Evolutionary conservation across 768 basidiomycete genomes (phyloP), one percentile per base, ranked within the genome.

Genomic region (Cystobasidium onofrii): DNA sequence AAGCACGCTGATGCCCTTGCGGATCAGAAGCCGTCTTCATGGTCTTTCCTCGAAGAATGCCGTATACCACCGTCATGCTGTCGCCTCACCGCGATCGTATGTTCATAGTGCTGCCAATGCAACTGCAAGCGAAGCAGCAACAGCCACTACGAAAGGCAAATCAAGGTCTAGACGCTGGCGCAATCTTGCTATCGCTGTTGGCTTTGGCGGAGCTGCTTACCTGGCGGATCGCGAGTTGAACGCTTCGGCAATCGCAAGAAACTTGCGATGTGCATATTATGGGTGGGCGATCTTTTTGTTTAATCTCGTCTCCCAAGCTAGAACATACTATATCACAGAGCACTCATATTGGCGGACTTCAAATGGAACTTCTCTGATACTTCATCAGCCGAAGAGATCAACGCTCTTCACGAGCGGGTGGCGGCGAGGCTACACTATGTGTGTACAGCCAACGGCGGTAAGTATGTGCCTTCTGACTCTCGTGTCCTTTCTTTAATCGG

Each of bases 341-440:
- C 75, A 64, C 62, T 79, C 12, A 46, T 71, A 52, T 34, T 27
- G 29, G 55, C 55, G n/a, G 89, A 91, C 83, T 95, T 93, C 83
- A 96, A 97, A 79, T 80, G 89, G 64, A 93, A 94, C 81, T 96
- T 95, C 77, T 87, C 84, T 10, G 87, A 88, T 0, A 85, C 85
- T 60, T 80, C 81, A 27, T 88, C 88, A 74, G 86, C 86, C 0
- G 86, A 89, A 31, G 81, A 84, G 64, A 93, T 95, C 78, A 89
- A 90, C 6, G 84, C 86, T 31, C 82, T 97, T 1, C 94, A 97
- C 76, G 86, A 90, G 76, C 86, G 94, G 54, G 90, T 93, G 12
- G 92, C 91, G 0, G 84, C 87, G 23, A 83, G 91, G 66, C 83
- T 97, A 73, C 88, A 86, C 75, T 82, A 88, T 79, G 84, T 96